phyloP scores from a whole-genome alignment of 164 flowering plant species.

The Vitis cinerea region DNA sequence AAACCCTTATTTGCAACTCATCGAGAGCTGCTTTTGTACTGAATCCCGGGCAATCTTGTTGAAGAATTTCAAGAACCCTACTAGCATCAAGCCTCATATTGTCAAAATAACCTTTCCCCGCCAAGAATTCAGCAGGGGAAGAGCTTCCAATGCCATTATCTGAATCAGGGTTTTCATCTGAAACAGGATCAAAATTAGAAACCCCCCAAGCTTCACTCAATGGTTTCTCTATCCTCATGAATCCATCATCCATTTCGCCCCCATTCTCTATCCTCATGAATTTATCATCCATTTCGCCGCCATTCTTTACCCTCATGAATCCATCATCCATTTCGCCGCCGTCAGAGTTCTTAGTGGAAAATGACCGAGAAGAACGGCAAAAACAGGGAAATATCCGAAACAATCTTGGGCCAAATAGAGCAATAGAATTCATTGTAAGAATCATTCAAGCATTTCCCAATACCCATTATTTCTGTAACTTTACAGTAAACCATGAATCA shows the following conservation, averaged over 20 bases:
- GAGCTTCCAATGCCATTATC: constrained; percentile 1
- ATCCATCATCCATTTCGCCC: constrained; percentile 22
- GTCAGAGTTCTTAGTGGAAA: constrained; percentile 14
- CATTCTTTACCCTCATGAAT: constrained; percentile 5
- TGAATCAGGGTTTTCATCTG: constrained; percentile 7
- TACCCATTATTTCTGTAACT: constrained; percentile 24
- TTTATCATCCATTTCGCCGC: constrained; percentile 17
- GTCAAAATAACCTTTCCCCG: constrained; percentile 30
- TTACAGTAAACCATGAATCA: neutral
- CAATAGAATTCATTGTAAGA: constrained; percentile 35
- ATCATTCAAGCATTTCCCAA: constrained; percentile 9
- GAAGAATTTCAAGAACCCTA: constrained; percentile 51
- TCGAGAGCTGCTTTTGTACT: constrained; percentile 55
- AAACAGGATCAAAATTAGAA: constrained; percentile 17
- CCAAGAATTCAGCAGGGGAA: constrained; percentile 2
- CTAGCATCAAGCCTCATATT: constrained; percentile 38
- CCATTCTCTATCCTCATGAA: constrained; percentile 12
- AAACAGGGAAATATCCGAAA: constrained; percentile 13
- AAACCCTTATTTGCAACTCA: constrained; percentile 45
- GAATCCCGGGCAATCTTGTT: constrained; percentile 71
- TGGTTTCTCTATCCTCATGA: constrained; percentile 29
- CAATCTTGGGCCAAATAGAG: constrained; percentile 21
- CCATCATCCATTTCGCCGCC: constrained; percentile 24
- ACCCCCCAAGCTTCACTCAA: constrained; percentile 23
- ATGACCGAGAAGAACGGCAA: constrained; percentile 18